Percentiles rank a stretch among this genome's conserved stretches.
Conservation (phyloP, 2,329 filamentous ascomycete species). For the Xylaria arbuscula region DNA sequence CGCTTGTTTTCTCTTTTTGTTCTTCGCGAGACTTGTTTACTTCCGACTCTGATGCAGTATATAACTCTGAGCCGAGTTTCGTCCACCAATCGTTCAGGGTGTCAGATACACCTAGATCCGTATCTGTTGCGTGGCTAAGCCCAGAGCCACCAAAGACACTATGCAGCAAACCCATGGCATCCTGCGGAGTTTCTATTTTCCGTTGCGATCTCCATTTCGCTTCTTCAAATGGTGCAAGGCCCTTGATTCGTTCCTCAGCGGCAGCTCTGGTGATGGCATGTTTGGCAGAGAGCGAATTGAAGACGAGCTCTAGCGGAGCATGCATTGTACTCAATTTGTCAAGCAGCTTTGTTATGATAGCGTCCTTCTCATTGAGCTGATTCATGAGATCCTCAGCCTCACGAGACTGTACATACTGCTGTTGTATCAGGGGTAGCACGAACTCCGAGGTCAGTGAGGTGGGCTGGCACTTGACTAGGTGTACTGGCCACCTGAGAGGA, state of each 20-base stretch:
- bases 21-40: slow-evolving; percentile 30
- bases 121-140: slow-evolving; percentile 47
- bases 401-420: slow-evolving; percentile 54
- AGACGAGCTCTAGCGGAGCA: slow-evolving; percentile 64
- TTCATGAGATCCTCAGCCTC: slow-evolving; percentile 59
- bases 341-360: slow-evolving; percentile 60
- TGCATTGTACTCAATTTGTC: slow-evolving; percentile 66
- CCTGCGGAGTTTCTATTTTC: slow-evolving; percentile 45
- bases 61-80: slow-evolving; percentile 51
- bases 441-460: slow-evolving; percentile 60
- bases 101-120: slow-evolving; percentile 50
- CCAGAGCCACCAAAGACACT: slow-evolving; percentile 55
- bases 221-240: slow-evolving; percentile 62
- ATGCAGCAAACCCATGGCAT: slow-evolving; percentile 54
- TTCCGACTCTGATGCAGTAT: slow-evolving; percentile 39
- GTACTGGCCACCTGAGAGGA: slow-evolving; percentile 73
- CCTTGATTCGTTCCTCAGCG: slow-evolving; percentile 62
- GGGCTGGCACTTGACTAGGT: slow-evolving; percentile 60
- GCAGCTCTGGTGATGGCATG: slow-evolving; percentile 57
- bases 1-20: slow-evolving; percentile 30
- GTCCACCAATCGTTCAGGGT: slow-evolving; percentile 63
- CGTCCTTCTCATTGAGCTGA: slow-evolving; percentile 63
- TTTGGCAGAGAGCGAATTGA: slow-evolving; percentile 62
- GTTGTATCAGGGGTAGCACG: slow-evolving; percentile 63
- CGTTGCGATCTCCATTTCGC: slow-evolving; percentile 53